Evolutionary conservation across 148 eudicot species (phyloP).

Genomic region (Dianthus caryophyllus): DNA sequence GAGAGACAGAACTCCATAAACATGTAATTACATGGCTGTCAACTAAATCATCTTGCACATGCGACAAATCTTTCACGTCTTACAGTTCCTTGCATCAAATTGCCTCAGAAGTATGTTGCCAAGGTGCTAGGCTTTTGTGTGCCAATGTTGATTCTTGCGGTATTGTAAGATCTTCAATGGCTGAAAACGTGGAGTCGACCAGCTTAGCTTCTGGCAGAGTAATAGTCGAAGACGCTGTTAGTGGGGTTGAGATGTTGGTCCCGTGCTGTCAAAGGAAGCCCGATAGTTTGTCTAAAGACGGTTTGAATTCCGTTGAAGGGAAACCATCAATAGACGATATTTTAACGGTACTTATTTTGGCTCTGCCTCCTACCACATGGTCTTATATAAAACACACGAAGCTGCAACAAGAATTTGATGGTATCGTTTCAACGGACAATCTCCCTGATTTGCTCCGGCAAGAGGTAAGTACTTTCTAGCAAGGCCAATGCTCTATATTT

Average conservation of each 20-base stretch:
- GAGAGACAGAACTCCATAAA: conserved; percentile 33
- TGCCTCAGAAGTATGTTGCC: conserved; percentile 34
- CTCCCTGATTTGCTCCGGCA: conserved; percentile 38
- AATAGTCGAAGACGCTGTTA: conserved; percentile 16
- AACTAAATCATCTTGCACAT: conserved; percentile 21
- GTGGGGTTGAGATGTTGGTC: conserved; percentile 32
- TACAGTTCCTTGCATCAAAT: conserved; percentile 29
- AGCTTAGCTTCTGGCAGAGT: conserved; percentile 33
- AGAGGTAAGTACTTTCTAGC: conserved; percentile 29
- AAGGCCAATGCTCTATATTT: not conserved
- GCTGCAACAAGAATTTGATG: conserved; percentile 26
- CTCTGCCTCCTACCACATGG: conserved; percentile 47
- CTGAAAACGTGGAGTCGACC: conserved; percentile 20
- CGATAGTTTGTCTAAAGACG: conserved; percentile 15
- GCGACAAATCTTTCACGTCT: conserved; percentile 9
- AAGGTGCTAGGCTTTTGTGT: conserved; percentile 39
- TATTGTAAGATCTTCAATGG: conserved; percentile 10
- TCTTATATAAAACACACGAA: conserved; percentile 26
- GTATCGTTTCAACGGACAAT: conserved; percentile 26
- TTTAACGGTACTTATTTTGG: conserved; percentile 35
- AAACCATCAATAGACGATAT: conserved; percentile 32
- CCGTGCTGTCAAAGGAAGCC: conserved; percentile 29
- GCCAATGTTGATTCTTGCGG: conserved; percentile 21
- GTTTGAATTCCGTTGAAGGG: conserved; percentile 6
- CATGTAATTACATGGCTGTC: conserved; percentile 27